Base-by-base conservation (phyloP, 2,329 filamentous ascomycete species). In the Capronia coronata region DNA sequence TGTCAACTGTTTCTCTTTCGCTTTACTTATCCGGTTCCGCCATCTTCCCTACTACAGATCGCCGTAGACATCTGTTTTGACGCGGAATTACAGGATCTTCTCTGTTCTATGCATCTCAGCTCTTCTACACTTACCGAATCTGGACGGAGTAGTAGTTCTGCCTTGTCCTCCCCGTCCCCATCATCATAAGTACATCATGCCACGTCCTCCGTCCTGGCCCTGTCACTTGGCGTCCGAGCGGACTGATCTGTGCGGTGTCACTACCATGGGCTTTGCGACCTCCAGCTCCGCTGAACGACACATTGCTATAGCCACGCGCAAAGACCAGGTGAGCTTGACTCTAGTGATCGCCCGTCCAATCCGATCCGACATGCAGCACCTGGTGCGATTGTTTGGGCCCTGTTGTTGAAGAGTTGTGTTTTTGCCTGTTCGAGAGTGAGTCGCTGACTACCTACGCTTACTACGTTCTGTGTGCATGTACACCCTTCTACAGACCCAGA, bases 291-390 rank as follows among this genome's bases (percentile, higher is more conserved):
- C 35, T 30, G 23, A 16, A 16, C 19, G 2, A 5, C 25, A 22
- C 38, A 48, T 48, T 48, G 45, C 45, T 48, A 48, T 41, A 48
- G 45, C 14, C 45, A 48, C 32, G 23, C 45, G 45, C 37, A 48
- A 48, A 34, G 45, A 41, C 45, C 45, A 48, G 19, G 37, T 48
- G 16, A 48, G 18, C 34, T 41, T 19, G 25, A 32, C 18, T 48
- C 19, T 22, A n/a, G 19, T 25, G 8, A 13, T 41, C 38, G 11
- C 38, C 16, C 19, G 38, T 25, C 38, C 38, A 41, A 23, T 25
- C 22, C 38, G 5, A 3, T 37, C 8, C 14, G 34, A 18, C 4
- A 19, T 23, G 23, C 30, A 23, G 18, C 19, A 19, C 10, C 32
- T 39, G 18, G 22, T n/a, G 21, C 16, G 22, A 21, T 45, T 37